Percentiles rank a stretch among this genome's conserved stretches.
These are phyloP conservation scores for Oenanthe sinensis DNA, from an alignment of 129 eudicot species.

Conservation along the genomic window DNA sequence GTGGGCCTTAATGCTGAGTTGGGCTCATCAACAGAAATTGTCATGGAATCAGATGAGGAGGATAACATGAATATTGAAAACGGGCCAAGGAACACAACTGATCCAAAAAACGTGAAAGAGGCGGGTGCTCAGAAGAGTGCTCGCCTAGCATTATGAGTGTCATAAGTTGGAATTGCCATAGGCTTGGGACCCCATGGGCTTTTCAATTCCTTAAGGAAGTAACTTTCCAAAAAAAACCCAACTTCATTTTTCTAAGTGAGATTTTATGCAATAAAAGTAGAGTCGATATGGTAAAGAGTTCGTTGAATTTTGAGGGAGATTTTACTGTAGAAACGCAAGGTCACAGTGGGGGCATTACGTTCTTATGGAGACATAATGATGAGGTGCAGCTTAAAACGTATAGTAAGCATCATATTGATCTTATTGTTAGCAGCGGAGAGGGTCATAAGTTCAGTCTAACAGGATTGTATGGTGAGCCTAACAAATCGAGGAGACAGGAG, in stretches of 20 bases:
- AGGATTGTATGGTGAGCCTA: not conserved
- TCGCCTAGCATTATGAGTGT: not conserved
- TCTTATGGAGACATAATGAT: not conserved
- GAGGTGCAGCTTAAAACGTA: not conserved
- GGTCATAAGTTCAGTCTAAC: not conserved
- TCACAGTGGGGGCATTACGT: not conserved
- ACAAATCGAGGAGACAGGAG: not conserved
- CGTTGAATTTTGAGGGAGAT: not conserved
- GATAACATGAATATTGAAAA: too few relatives aligned
- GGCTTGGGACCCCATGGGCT: not conserved
- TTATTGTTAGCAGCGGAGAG: not conserved
- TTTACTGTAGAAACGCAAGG: not conserved
- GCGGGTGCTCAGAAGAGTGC: too few relatives aligned
- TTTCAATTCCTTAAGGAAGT: not conserved
- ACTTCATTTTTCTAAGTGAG: not conserved
- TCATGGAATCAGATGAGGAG: too few relatives aligned
- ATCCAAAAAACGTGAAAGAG: too few relatives aligned
- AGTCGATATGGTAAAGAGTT: not conserved
- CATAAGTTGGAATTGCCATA: not conserved
- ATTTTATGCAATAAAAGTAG: not conserved
- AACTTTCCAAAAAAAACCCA: not conserved
- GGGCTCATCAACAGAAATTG: too few relatives aligned
- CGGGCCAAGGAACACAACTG: too few relatives aligned
- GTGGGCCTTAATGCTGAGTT: too few relatives aligned
- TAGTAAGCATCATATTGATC: not conserved